Conservation (phyloP, 2,329 filamentous ascomycete species). For the Alternaria longipes region DNA sequence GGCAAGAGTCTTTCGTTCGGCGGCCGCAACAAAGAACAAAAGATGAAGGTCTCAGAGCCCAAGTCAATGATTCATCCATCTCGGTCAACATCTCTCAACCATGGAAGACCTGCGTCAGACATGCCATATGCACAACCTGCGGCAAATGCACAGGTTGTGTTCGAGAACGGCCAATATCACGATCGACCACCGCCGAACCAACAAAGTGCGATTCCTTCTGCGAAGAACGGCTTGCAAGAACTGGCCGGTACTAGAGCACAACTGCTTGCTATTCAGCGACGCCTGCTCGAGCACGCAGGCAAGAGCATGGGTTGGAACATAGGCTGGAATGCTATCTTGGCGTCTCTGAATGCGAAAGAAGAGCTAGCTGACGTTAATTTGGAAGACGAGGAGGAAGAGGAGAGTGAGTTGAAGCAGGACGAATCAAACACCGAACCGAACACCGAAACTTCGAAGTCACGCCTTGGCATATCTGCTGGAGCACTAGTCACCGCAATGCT, state of each 20-base stretch:
- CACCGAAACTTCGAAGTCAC: slow-evolving; percentile 20
- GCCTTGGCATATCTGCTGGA: slow-evolving; percentile 41
- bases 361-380: slow-evolving; percentile 52
- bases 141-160: slow-evolving; percentile 46
- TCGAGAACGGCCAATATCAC: slow-evolving; percentile 51
- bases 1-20: slow-evolving; percentile 62
- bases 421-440: slow-evolving; percentile 2
- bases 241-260: slow-evolving; percentile 85
- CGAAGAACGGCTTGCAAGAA: slow-evolving; percentile 74
- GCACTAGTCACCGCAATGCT: slow-evolving; percentile 46
- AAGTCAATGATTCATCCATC: slow-evolving; percentile 77
- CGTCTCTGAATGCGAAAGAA: slow-evolving; percentile 33
- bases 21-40: slow-evolving; percentile 63
- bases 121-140: slow-evolving; percentile 45
- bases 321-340: slow-evolving; percentile 69
- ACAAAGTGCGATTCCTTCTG: slow-evolving; percentile 28
- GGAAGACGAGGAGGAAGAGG: slow-evolving; percentile 32
- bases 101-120: slow-evolving; percentile 43
- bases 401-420: slow-evolving; percentile 17
- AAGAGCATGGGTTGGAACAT: slow-evolving; percentile 77
- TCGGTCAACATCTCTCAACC: slow-evolving; percentile 68
- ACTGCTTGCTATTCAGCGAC: slow-evolving; percentile 80
- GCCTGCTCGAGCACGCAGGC: slow-evolving; percentile 78
- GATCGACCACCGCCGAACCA: slow-evolving; percentile 38
- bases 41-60: slow-evolving; percentile 70